Evolutionary conservation across 116 monocot species (phyloP).

Genomic region (Dioscorea cayenensis): DNA sequence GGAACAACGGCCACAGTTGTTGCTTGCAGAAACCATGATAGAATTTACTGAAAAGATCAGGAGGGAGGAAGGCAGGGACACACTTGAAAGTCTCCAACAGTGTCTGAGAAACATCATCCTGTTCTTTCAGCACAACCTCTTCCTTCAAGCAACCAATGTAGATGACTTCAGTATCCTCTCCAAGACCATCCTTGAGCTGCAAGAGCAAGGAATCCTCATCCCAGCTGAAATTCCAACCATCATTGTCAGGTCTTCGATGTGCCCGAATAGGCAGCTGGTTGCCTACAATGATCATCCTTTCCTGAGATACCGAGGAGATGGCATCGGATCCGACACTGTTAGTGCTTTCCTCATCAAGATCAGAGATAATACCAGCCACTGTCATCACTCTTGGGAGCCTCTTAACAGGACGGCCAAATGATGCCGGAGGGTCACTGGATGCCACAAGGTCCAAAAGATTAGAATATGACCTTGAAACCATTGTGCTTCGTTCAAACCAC

Average conservation of each 20-base stretch:
- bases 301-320: background rate
- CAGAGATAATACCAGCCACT: background rate
- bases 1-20: slow-evolving; percentile 23
- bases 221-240: slow-evolving; percentile 2
- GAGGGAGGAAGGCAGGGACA: slow-evolving; percentile 14
- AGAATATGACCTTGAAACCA: slow-evolving; percentile 1
- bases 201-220: slow-evolving; percentile 9
- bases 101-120: slow-evolving; percentile 14
- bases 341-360: slow-evolving; percentile 3
- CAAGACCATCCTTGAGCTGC: slow-evolving; percentile 7
- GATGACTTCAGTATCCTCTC: background rate
- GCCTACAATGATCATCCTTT: slow-evolving; percentile 2
- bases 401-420: background rate
- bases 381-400: slow-evolving; percentile 7
- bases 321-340: background rate
- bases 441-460: background rate
- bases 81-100: slow-evolving; percentile 11
- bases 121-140: slow-evolving; percentile 1
- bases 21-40: slow-evolving; percentile 32
- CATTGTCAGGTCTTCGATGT: background rate
- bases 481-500: background rate
- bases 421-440: background rate
- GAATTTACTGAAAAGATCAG: slow-evolving; percentile 2
- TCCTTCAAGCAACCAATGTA: slow-evolving; percentile 7
- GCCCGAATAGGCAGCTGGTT: slow-evolving; percentile 5